Evolutionary conservation across 257 asterid genomes (phyloP), one percentile per base, ranked within the genome.

Genomic region (Nicotiana paniculata): DNA sequence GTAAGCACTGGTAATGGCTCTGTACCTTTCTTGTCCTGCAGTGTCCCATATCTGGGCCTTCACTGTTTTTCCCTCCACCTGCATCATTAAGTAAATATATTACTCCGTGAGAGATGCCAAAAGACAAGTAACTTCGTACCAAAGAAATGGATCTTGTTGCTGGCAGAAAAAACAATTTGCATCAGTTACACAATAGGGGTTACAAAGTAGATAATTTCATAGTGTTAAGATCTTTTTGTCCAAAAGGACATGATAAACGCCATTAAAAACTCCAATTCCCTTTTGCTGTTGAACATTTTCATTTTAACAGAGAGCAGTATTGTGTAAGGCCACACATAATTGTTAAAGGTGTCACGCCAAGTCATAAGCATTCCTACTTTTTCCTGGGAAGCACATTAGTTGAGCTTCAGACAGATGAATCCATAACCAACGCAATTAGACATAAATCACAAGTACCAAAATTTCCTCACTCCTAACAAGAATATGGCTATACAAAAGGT

Each of bases 21-120:
- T 90, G 63, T 93, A 93, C 88, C 97, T 88, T 88, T 93, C 97
- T 81, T 93, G 97, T 53, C 96, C 97, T 26, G 97, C 97, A 43
- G 97, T 93, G 87, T 93, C 97, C 96, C 97, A 91, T 69, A 93
- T 90, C 72, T 93, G 97, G 83, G 95, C 97, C 87, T 93, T 91
- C 68, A 93, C 95, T 3, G 95, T 93, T 87, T 90, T 93, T 61
- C 95, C 95, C 84, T 93, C 96, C 59, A 93, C 91, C 96, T 90
- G 90, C 54, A 63, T 59, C 82, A 55, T 11, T 59, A 48, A 76
- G 82, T 24, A 43, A 43, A 43, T 43, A 43, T 43, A 76, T 18
- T 82, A 82, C 39, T 59, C 65, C 30, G 26, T 15, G 16, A 75
- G 80, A 75, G 46, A 26, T 48, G 80, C 53, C 43, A 75, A 75